Base-by-base conservation (phyloP, 2,329 filamentous ascomycete species). In the Tolypocladium sp. region DNA sequence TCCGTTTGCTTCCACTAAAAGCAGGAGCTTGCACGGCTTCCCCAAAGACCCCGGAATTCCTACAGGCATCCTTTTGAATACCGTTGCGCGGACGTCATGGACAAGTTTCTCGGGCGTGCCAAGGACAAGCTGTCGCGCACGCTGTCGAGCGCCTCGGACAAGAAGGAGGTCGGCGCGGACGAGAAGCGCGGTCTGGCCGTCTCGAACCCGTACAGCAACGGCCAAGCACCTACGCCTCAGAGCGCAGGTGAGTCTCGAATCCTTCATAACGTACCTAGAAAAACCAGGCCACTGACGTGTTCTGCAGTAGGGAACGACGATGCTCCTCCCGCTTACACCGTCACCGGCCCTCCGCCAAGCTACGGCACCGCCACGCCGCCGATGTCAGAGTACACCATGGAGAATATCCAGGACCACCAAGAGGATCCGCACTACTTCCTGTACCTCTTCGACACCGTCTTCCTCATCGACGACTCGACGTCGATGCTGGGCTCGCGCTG, bases 381-480 rank as follows among this genome's bases (percentile, higher is more conserved):
- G 15, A 27, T 13, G 42, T 25, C 53, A 13, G 44, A 44, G 33
- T 59, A 59, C 54, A 59, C 42, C 2, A 15, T 30, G 33, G 35
- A 49, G 15, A 56, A 59, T 42, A 9, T 59, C 13, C 25, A 25
- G 20, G 20, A 38, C 25, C 35, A 71, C 10, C 73, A 74, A 27
- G 86, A 91, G 64, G 87, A 91, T 66, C 82, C 80, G 2, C 94
- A 90, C 69, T 82, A 85, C 2, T 96, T 96, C 70, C 84, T 97
- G 6, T 71, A 75, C 49, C 80, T 80, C 20, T 97, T 96, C 70
- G 91, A 97, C 74, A 97, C 92, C 38, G 76, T 93, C 59, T 92
- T 97, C 71, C 75, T 97, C 1, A 91, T 97, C 69, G 93, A 97
- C 70, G 93, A 97, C 76, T 92, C 88, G n/a, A 84, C 85, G 6